Conservation (phyloP, 805 yeast genomes). For the Sugiyamaella qingdaonensis region DNA sequence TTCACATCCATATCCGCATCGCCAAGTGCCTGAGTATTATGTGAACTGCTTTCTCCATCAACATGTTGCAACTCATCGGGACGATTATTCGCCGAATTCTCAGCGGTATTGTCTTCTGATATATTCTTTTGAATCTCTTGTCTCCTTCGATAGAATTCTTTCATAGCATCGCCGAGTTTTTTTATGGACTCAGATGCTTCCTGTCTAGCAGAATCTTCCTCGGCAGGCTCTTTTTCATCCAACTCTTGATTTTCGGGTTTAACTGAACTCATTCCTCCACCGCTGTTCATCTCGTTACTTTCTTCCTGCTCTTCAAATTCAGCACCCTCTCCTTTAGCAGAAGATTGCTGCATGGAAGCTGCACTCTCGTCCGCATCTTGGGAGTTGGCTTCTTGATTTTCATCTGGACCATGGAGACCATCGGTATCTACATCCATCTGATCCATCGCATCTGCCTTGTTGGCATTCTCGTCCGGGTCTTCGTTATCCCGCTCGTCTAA, state of each 20-base stretch:
- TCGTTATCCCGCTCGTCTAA: constrained; percentile 20
- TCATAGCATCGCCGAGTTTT: constrained; percentile 85
- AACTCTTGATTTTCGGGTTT: constrained; percentile 74
- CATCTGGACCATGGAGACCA: constrained; percentile 72
- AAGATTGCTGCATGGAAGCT: constrained; percentile 31
- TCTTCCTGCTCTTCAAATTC: constrained; percentile 75
- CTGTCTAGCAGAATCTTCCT: constrained; percentile 47
- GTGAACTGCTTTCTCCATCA: constrained; percentile 57
- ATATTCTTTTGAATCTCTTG: constrained; percentile 78
- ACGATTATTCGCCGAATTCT: constrained; percentile 39
- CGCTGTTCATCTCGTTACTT: constrained; percentile 75
- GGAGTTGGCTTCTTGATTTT: constrained; percentile 54
- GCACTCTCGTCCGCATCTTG: constrained; percentile 38
- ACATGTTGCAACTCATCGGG: constrained; percentile 70
- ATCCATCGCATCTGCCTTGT: constrained; percentile 26
- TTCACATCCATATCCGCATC: constrained; percentile 77
- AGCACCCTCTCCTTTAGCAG: constrained; percentile 49
- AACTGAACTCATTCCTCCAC: constrained; percentile 82
- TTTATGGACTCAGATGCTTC: constrained; percentile 58
- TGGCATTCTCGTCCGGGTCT: constrained; percentile 10
- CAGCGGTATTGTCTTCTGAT: constrained; percentile 35
- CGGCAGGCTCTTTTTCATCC: constrained; percentile 49
- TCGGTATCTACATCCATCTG: constrained; percentile 49
- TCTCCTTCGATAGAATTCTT: constrained; percentile 86
- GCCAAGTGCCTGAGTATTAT: constrained; percentile 89